Percentiles rank a stretch among this genome's conserved stretches.
Conservation (phyloP, 106 monocot species). For the Dactylorhiza incarnata region DNA sequence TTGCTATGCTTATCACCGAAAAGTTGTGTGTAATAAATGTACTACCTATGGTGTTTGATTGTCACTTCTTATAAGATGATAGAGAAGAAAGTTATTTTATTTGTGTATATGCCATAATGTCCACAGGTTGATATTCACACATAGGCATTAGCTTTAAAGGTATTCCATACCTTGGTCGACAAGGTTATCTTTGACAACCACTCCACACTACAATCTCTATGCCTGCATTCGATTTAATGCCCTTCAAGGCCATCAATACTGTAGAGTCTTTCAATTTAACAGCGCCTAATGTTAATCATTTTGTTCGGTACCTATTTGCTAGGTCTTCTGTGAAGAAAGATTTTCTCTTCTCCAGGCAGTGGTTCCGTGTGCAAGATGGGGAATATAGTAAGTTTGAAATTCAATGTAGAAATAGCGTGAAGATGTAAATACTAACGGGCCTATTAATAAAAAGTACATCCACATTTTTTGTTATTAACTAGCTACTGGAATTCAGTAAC, state of each 20-base stretch:
- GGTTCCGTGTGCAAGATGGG: slow-evolving; percentile 88
- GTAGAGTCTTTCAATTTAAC: not conserved
- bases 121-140: too few species aligned
- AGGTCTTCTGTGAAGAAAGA: slow-evolving; percentile 78
- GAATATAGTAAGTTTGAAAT: slow-evolving; percentile 59
- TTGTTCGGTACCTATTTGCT: slow-evolving; percentile 13
- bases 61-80: too few species aligned
- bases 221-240: too few species aligned
- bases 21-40: too few species aligned
- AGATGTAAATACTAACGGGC: not conserved
- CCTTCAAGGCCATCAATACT: not conserved
- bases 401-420: not conserved
- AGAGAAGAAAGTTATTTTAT: too few species aligned
- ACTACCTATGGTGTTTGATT: too few species aligned
- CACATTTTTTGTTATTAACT: not conserved
- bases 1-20: too few species aligned
- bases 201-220: too few species aligned
- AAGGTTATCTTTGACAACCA: too few species aligned
- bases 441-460: not conserved
- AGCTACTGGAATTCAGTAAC: not conserved
- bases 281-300: not conserved
- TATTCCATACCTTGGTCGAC: too few species aligned
- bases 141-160: too few species aligned
- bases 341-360: slow-evolving; percentile 88
- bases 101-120: too few species aligned